phyloP scores from a whole-genome alignment of 2,329 filamentous ascomycete genomes.

The Microcera coccophila region DNA sequence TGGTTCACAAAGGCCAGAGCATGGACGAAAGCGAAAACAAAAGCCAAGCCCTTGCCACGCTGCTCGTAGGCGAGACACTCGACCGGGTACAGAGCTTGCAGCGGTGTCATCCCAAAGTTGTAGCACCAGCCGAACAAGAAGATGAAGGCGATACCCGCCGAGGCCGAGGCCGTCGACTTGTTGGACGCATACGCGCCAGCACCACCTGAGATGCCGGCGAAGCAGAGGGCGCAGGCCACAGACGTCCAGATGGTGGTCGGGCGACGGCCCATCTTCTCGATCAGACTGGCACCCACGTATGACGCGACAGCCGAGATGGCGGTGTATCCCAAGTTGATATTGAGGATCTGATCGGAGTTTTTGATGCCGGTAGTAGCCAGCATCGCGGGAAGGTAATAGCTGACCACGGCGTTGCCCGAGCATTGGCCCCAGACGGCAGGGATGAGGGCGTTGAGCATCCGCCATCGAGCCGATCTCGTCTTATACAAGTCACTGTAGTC shows the following conservation, averaged over 20 bases:
- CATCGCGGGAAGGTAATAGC: conserved; percentile 49
- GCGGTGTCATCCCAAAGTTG: conserved; percentile 2
- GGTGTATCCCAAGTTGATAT: conserved; percentile 49
- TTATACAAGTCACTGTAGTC: conserved; percentile 45
- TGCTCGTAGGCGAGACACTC: conserved; percentile 1
- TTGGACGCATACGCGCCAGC: conserved; percentile 41
- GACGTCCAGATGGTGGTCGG: conserved; percentile 51
- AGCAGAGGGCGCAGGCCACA: conserved; percentile 44
- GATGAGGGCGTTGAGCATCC: conserved; percentile 35
- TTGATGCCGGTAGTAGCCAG: conserved; percentile 46
- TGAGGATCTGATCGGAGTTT: conserved; percentile 46
- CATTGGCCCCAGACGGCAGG: conserved; percentile 46
- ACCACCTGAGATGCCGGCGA: conserved; percentile 50
- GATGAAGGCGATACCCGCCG: conserved; percentile 49
- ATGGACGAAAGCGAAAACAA: neutral
- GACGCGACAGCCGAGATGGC: conserved; percentile 49
- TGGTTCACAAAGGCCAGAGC: neutral
- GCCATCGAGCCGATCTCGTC: conserved; percentile 37
- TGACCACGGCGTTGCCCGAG: conserved; percentile 40
- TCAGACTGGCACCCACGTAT: conserved; percentile 46
- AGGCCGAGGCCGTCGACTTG: conserved; percentile 39
- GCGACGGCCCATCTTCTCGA: conserved; percentile 50
- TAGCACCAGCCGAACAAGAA: conserved; percentile 36
- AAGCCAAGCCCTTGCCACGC: conserved; percentile 3
- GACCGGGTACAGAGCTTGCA: conserved; percentile 1